Percentiles rank a stretch among this genome's conserved stretches.
Evolutionary conservation across 495 filamentous ascomycete genomes (phyloP).

Genomic region (Talaromyces liani): DNA sequence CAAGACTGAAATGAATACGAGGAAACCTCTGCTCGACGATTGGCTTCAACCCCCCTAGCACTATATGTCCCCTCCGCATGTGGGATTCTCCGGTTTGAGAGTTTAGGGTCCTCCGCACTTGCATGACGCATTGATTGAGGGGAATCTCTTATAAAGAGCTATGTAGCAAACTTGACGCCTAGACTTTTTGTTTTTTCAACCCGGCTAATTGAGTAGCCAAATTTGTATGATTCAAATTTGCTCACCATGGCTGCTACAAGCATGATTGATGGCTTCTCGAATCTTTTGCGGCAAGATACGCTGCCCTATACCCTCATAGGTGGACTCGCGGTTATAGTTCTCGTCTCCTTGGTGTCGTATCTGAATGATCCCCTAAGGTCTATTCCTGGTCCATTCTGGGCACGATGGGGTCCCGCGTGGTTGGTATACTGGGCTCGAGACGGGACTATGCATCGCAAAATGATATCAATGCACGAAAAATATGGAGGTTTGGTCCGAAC

Average conservation of each 20-base stretch:
- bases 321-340: neutral
- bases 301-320: neutral
- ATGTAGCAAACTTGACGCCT: neutral
- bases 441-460: neutral
- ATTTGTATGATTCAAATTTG: neutral
- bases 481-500: neutral
- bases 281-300: neutral
- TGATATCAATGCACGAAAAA: neutral
- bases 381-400: neutral
- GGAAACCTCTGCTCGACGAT: neutral
- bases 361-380: neutral
- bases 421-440: neutral
- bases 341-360: neutral
- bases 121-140: neutral
- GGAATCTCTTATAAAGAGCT: neutral
- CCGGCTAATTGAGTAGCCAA: neutral
- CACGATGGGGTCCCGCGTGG: neutral
- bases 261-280: neutral
- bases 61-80: neutral
- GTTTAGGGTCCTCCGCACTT: neutral
- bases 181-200: neutral
- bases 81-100: neutral
- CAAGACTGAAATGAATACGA: neutral
- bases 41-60: neutral
- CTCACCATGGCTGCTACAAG: neutral